These are phyloP conservation scores for Blastobotrys robertii DNA, from an alignment of 805 yeast genomes.

Conservation along the genomic window DNA sequence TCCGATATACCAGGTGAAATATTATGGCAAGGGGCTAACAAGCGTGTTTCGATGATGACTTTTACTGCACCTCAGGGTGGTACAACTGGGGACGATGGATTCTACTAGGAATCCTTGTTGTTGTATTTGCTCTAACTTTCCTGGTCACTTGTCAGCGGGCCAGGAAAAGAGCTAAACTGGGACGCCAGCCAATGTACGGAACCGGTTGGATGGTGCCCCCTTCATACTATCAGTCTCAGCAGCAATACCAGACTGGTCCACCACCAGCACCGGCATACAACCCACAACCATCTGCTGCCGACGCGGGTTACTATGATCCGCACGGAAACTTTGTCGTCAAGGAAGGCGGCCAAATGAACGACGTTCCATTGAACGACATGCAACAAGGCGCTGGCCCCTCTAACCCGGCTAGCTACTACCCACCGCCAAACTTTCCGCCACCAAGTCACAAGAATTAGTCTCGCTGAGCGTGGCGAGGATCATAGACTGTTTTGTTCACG, in stretches of 20 bases:
- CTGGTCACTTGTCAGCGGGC: conserved; percentile 19
- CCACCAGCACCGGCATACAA: conserved; percentile 27
- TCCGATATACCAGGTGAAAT: too few species aligned
- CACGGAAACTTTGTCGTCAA: conserved; percentile 35
- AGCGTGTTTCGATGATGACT: conserved; percentile 6
- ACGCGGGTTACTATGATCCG: conserved; percentile 68
- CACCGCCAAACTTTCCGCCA: conserved; percentile 11
- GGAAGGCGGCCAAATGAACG: neutral
- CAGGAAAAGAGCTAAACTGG: conserved; percentile 22
- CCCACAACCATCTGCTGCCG: conserved; percentile 29
- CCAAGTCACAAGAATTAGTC: conserved; percentile 1
- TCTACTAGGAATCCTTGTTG: conserved; percentile 22
- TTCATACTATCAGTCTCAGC: conserved; percentile 48
- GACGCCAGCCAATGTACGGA: conserved; percentile 55
- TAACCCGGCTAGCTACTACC: conserved; percentile 9
- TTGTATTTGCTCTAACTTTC: conserved; percentile 15
- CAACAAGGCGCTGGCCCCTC: neutral
- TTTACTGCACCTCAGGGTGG: conserved; percentile 20
- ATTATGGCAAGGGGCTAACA: neutral
- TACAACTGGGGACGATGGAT: conserved; percentile 30
- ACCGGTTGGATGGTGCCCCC: conserved; percentile 89
- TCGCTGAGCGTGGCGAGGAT: too few species aligned
- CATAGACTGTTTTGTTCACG: too few species aligned
- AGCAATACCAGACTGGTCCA: conserved; percentile 34
- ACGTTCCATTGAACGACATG: too few species aligned